Percentiles rank a stretch among this genome's conserved stretches.
Evolutionary conservation across 2,329 filamentous ascomycete species (phyloP).

Genomic region (Stachybotrys elegans): DNA sequence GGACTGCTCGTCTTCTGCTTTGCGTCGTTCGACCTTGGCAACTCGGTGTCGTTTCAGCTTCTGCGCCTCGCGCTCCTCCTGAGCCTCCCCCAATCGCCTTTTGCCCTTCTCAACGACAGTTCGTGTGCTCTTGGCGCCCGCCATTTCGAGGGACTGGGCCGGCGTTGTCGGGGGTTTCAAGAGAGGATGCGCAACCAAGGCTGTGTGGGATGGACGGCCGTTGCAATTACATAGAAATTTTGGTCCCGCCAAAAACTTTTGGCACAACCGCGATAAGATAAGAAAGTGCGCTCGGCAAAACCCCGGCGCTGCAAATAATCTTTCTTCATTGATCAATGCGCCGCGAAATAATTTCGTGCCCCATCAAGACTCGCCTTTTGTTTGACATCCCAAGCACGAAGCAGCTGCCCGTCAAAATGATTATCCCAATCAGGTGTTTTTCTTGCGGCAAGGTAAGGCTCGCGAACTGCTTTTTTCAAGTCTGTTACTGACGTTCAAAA

Average conservation of each 20-base stretch:
- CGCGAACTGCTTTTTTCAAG: constrained; percentile 6
- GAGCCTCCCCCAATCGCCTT: too few species aligned
- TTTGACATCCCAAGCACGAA: too few species aligned
- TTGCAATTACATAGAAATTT: too few species aligned
- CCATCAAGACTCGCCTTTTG: too few species aligned
- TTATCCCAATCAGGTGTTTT: constrained; percentile 97
- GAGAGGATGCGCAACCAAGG: too few species aligned
- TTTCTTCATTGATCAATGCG: constrained; percentile 3
- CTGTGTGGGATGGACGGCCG: too few species aligned
- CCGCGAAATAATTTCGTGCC: not conserved
- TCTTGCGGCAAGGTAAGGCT: constrained; percentile 88
- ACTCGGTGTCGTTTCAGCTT: constrained; percentile 33
- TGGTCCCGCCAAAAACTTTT: constrained; percentile 35
- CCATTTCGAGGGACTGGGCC: too few species aligned
- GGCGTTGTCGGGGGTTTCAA: too few species aligned
- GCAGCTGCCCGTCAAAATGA: constrained; percentile 77
- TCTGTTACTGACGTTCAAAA: constrained; percentile 36
- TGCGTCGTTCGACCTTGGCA: constrained; percentile 10
- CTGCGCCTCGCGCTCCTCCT: too few species aligned
- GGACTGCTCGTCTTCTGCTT: too few species aligned
- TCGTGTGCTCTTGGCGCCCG: constrained; percentile 24
- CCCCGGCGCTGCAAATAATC: constrained; percentile 22
- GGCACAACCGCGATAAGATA: constrained; percentile 33
- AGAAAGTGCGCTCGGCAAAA: constrained; percentile 25
- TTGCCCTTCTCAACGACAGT: constrained; percentile 32